Evolutionary conservation across 306 rosid species (phyloP).

Genomic region (Medicago arabica): DNA sequence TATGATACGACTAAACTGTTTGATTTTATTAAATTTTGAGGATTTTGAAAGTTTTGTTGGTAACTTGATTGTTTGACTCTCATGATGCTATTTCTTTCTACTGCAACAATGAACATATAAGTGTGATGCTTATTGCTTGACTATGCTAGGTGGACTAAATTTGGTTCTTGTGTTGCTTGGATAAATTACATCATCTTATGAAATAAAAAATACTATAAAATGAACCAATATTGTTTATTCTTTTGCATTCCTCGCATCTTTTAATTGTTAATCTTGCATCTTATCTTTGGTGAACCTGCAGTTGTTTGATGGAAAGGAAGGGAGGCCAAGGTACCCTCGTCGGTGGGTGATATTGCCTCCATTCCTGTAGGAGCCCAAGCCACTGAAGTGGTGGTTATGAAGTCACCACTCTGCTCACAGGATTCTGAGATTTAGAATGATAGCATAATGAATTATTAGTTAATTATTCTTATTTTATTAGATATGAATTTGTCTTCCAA

Average conservation of each 20-base stretch:
- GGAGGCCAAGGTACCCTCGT: slow-evolving; percentile 89
- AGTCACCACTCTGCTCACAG: slow-evolving; percentile 26
- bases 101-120: slow-evolving; percentile 10
- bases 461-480: slow-evolving; percentile 4
- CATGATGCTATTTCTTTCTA: neutral
- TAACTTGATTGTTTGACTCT: neutral
- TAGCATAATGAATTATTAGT: slow-evolving; percentile 43
- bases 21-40: no score
- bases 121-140: neutral
- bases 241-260: neutral
- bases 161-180: neutral
- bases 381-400: neutral
- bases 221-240: slow-evolving; percentile 22
- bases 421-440: slow-evolving; percentile 35
- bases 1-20: neutral
- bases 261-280: slow-evolving; percentile 16
- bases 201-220: neutral
- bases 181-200: neutral
- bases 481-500: slow-evolving; percentile 40
- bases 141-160: neutral
- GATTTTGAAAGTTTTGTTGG: no score
- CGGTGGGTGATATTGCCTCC: slow-evolving; percentile 95
- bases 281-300: slow-evolving; percentile 48
- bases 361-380: slow-evolving; percentile 67
- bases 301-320: slow-evolving; percentile 96